Evolutionary conservation across 306 rosid genomes (phyloP).

Genomic region (Fagus crenata): DNA sequence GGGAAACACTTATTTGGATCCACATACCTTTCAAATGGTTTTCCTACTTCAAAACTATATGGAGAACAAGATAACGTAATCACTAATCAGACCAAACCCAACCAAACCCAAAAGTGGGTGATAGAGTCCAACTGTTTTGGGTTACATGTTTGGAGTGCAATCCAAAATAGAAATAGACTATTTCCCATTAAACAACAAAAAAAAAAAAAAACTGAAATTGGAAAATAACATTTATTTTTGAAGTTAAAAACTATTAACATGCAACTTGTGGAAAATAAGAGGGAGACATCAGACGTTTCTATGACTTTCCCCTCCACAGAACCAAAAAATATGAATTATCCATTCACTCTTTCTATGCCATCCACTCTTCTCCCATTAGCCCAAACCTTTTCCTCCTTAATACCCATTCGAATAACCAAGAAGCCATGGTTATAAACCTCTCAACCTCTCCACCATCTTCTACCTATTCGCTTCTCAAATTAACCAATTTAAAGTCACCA

Average conservation of each 20-base stretch:
- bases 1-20: too few relatives aligned
- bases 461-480: slow-evolving; percentile 50
- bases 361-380: slow-evolving; percentile 33
- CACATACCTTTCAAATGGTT: too few relatives aligned
- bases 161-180: too few relatives aligned
- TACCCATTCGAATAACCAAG: slow-evolving; percentile 17
- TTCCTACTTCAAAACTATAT: too few relatives aligned
- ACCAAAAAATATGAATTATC: slow-evolving; percentile 60
- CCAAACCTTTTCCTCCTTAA: slow-evolving; percentile 33
- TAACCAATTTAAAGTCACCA: slow-evolving; percentile 50
- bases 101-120: too few relatives aligned
- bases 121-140: too few relatives aligned
- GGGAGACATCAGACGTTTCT: slow-evolving; percentile 30
- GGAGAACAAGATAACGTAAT: too few relatives aligned
- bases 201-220: neutral
- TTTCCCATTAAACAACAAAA: neutral
- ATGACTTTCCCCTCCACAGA: slow-evolving; percentile 74
- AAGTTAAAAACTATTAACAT: neutral
- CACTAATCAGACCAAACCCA: too few relatives aligned
- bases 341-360: slow-evolving; percentile 34
- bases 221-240: neutral
- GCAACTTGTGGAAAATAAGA: slow-evolving; percentile 36
- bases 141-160: too few relatives aligned
- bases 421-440: slow-evolving; percentile 72
- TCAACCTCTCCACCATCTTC: slow-evolving; percentile 55